phyloP scores from a whole-genome alignment of 1,139 yeast species.

The Scheffersomyces lignicola region DNA sequence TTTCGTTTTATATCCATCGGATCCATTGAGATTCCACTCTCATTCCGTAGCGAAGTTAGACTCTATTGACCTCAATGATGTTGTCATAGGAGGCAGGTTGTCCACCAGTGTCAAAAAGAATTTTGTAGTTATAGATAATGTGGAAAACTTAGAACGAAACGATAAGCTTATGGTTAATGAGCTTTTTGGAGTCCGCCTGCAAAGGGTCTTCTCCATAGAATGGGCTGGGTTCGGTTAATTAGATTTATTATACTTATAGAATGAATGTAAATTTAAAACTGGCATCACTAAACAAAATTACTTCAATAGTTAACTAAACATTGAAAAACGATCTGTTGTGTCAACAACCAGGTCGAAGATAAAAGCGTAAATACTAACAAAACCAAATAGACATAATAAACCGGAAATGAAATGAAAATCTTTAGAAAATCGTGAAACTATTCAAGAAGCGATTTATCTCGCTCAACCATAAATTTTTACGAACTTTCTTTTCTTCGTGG shows the following conservation, averaged over 20 bases:
- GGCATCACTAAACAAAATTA: not conserved
- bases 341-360: no score
- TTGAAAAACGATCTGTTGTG: no score
- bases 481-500: no score
- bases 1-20: slow-evolving; percentile 91
- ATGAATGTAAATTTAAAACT: not conserved
- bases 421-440: no score
- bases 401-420: no score
- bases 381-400: no score
- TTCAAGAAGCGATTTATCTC: no score
- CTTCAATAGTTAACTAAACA: slow-evolving; percentile 2
- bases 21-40: slow-evolving; percentile 86
- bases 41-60: slow-evolving; percentile 68
- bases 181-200: slow-evolving; percentile 5
- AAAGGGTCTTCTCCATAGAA: slow-evolving; percentile 58
- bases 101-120: slow-evolving; percentile 92
- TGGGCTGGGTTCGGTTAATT: slow-evolving; percentile 79
- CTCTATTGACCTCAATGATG: slow-evolving; percentile 49
- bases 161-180: slow-evolving; percentile 8
- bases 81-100: slow-evolving; percentile 81
- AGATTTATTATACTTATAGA: not conserved
- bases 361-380: no score
- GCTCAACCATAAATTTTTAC: no score
- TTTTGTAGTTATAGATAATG: slow-evolving; percentile 63
- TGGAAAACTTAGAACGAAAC: slow-evolving; percentile 10